phyloP scores from a whole-genome alignment of 1,139 yeast species.

The Magnusiomyces tetraspermus region DNA sequence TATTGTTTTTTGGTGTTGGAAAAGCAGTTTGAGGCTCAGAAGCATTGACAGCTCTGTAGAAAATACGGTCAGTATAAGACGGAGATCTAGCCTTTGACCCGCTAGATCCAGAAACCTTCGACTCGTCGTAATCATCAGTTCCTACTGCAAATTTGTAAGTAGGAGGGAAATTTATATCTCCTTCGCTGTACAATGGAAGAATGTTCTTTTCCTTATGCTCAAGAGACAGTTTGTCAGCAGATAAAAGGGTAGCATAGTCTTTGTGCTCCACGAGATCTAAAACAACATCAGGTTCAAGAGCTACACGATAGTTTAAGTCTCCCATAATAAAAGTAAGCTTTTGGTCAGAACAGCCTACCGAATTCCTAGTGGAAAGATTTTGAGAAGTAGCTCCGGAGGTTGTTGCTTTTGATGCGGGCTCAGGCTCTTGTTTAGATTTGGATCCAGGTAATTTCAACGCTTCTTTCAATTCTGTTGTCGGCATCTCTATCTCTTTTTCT shows the following conservation, averaged over 20 bases:
- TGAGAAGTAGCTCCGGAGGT: background rate
- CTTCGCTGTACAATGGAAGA: conserved; percentile 56
- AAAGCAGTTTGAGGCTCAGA: background rate
- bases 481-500: background rate
- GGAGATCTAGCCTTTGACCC: conserved; percentile 46
- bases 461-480: background rate
- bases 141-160: conserved; percentile 52
- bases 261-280: conserved; percentile 37
- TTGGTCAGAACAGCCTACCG: background rate
- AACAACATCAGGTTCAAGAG: conserved; percentile 38
- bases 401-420: background rate
- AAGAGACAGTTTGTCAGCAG: conserved; percentile 48
- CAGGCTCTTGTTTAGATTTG: too few species aligned
- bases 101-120: conserved; percentile 18
- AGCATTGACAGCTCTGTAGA: conserved; percentile 29
- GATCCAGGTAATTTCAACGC: too few species aligned
- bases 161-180: conserved; percentile 56
- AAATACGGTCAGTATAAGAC: conserved; percentile 70
- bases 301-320: conserved; percentile 63
- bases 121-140: conserved; percentile 37
- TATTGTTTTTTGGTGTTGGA: background rate
- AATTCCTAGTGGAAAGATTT: background rate
- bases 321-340: conserved; percentile 48
- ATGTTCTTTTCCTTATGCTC: conserved; percentile 48
- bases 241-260: conserved; percentile 42